Evolutionary conservation across 108 stramenopile genomes (phyloP), one percentile per base, ranked within the genome.

Genomic region (Asterionellopsis glacialis): DNA sequence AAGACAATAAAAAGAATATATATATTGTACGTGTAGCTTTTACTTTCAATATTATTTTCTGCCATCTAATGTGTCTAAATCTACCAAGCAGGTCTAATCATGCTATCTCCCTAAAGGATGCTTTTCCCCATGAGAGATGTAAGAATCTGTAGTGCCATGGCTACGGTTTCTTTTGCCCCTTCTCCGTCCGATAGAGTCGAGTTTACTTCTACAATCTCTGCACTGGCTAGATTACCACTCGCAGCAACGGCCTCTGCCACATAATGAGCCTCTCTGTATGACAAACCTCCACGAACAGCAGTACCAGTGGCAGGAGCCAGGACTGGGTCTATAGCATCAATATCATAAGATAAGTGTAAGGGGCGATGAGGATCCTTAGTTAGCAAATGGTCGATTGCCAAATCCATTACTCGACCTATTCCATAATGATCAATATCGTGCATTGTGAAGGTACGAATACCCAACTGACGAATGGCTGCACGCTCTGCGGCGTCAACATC

Each of bases 241-340:
- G 88, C 80, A 6, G 90, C 90, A 27, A 91, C 79, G 26, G 75
- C 70, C 64, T 99, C 99, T 47, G 86, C 90, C 0, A 99, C 94
- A 74, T 85, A 99, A 63, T 97, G 93, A 0, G 96, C 96, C 77
- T 99, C 99, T 23, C 99, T 81, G 74, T 87, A 99, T 44, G 94
- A 98, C 49, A 99, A 77, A 7, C 99, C 99, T 40, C 99, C 99
- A 51, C 95, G 79, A 15, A 98, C 99, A 0, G 82, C 85, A 11
- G 99, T 99, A 14, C 99, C 99, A 15, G 99, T 99, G 5, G 95
- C 87, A 11, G 99, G 97, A n/a, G 98, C 99, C 55, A 90, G 74
- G 47, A 74, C 56, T 11, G 99, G 99, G 76, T 99, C 99, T 0
- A 96, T 81, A 9, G 94, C 94, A 76, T 99, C 99, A 74, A 99